Conservation (phyloP, 306 rosid genomes). For the Lathyrus sativus region DNA sequence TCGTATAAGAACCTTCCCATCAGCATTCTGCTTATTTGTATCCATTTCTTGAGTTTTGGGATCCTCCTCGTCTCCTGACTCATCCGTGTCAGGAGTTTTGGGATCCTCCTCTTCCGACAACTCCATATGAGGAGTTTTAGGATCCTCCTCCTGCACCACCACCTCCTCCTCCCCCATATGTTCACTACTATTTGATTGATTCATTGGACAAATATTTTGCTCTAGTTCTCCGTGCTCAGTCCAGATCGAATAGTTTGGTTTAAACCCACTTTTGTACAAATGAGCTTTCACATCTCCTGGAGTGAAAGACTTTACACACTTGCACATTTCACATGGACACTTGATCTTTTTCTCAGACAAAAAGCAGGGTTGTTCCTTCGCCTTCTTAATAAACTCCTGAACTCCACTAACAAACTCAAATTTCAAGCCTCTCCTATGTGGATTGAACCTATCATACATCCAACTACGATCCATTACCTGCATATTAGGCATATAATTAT, state of each 20-base stretch:
- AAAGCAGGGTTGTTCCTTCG: slow-evolving; percentile 20
- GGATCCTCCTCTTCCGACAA: background rate
- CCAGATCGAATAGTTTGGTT: slow-evolving; percentile 21
- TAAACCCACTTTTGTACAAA: slow-evolving; percentile 11
- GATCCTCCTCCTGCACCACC: slow-evolving; percentile 10
- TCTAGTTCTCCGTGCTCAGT: slow-evolving; percentile 16
- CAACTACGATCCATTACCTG: slow-evolving; percentile 18
- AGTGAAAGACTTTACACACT: slow-evolving; percentile 1
- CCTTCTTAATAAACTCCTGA: slow-evolving; percentile 17
- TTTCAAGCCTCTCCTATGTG: slow-evolving; percentile 2
- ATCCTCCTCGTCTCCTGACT: background rate
- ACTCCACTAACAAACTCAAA: slow-evolving; percentile 3
- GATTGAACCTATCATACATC: slow-evolving; percentile 20
- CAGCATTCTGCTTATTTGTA: slow-evolving; percentile 2
- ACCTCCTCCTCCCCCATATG: background rate
- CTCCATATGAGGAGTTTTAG: background rate
- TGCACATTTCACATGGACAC: slow-evolving; percentile 10
- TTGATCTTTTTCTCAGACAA: background rate
- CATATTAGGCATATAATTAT: slow-evolving; percentile 7
- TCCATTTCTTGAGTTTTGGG: slow-evolving; percentile 1
- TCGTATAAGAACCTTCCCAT: slow-evolving; percentile 16
- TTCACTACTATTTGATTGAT: background rate
- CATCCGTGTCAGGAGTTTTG: background rate
- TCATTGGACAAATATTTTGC: background rate
- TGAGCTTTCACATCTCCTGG: slow-evolving; percentile 7